Evolutionary conservation across 176 grass and related monocot species (phyloP), one percentile per base, ranked within the genome.

Genomic region (Bonia amplexicaulis): DNA sequence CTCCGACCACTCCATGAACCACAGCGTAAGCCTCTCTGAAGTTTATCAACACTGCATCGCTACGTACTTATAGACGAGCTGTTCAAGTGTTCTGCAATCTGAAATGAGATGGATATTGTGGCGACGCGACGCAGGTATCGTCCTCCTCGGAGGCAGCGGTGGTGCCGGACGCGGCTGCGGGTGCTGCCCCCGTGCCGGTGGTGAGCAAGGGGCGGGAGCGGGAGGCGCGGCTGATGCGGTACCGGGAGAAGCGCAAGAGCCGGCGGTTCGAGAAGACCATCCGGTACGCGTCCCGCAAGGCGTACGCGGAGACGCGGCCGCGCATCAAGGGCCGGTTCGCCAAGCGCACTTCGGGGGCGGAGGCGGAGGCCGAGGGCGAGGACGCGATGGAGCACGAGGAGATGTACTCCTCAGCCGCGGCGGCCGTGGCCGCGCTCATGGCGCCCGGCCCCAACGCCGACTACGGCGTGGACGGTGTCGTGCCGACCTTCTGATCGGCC

Each of bases 231-330:
- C 55, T 94, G 82, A 94, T 97, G 92, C 75, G 94, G 66, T 97
- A 94, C 88, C 44, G 90, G 72, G 92, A 94, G 87, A 97, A 97
- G 92, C 87, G 94, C 69, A 97, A 97, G 91, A 92, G 37, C 86
- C 80, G 90, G 77, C 69, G 88, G 82, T 97, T 94, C 74, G 80
- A 97, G 67, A 97, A 97, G 94, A 97, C 92, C 59, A 94, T 97
- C 68, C 86, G 94, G 23, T 97, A 97, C 60, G 94, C 92, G 49
- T 94, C 94, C 26, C 85, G 92, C 17, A 97, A 97, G 92, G 92
- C 92, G 42, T 94, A 97, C 70, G 94, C 90, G 0, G 92, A 94
- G 88, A 90, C 94, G 61, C 86, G 92, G 74, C 94, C 90, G 12
- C 89, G 94, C 60, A 84, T 97, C 73, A 97, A 97, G 79, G 94